phyloP scores from a whole-genome alignment of 495 filamentous ascomycete genomes.

The Corynascus novoguineensis region DNA sequence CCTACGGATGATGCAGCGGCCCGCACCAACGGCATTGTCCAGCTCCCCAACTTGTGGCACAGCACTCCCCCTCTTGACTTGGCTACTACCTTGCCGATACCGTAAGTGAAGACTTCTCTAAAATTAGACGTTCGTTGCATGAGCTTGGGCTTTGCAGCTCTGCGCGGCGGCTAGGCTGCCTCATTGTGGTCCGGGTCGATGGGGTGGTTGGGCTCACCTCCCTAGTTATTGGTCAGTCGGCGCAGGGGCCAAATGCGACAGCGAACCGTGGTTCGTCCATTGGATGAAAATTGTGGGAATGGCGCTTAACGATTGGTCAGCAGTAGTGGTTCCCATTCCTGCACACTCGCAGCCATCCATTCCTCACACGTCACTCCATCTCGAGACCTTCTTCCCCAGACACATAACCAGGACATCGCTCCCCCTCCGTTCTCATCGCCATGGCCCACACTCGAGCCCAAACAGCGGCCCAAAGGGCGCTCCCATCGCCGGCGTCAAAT shows the following conservation, averaged over 20 bases:
- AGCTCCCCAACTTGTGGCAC: neutral
- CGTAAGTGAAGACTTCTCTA: constrained; percentile 3
- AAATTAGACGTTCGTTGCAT: constrained; percentile 4
- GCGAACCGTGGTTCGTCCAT: constrained; percentile 11
- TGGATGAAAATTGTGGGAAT: constrained; percentile 9
- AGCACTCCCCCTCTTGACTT: constrained; percentile 3
- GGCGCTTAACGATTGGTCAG: constrained; percentile 1
- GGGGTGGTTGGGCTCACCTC: constrained; percentile 12
- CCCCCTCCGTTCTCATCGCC: constrained; percentile 10
- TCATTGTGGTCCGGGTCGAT: constrained; percentile 3
- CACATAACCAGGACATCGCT: constrained; percentile 16
- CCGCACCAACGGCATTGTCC: neutral
- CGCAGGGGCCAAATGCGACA: constrained; percentile 8
- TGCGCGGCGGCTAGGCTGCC: constrained; percentile 3
- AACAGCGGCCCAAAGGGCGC: constrained; percentile 16
- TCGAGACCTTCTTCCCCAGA: constrained; percentile 8
- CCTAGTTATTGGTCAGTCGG: constrained; percentile 10
- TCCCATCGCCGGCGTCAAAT: constrained; percentile 17
- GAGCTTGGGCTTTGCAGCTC: constrained; percentile 10
- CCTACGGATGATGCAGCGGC: neutral
- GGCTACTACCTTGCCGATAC: constrained; percentile 3
- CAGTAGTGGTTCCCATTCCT: constrained; percentile 7
- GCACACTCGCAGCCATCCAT: constrained; percentile 16
- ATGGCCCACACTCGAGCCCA: constrained; percentile 22
- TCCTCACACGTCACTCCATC: constrained; percentile 16